These are phyloP conservation scores for Phytophthora ohioensis DNA, from an alignment of 352 stramenopile genomes.

Conservation along the genomic window DNA sequence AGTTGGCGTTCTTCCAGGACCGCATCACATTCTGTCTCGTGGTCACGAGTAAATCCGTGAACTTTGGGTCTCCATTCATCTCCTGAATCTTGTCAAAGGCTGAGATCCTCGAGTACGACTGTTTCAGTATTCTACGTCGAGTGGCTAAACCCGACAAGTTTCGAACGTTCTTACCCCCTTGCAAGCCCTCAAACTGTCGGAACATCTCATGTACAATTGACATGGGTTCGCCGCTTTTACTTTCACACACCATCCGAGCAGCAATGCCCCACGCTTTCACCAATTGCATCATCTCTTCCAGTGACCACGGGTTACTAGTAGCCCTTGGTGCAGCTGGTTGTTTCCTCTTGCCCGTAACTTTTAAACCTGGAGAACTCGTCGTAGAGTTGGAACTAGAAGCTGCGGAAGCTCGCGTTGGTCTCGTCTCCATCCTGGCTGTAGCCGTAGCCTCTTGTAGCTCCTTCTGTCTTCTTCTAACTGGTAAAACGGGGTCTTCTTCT, in stretches of 20 bases:
- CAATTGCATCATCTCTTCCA: constrained; percentile 39
- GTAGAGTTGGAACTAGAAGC: not conserved
- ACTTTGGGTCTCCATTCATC: constrained; percentile 39
- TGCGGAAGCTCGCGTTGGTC: constrained; percentile 12
- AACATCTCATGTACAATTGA: constrained; percentile 47
- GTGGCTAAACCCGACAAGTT: constrained; percentile 42
- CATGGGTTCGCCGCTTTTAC: constrained; percentile 17
- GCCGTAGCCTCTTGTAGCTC: constrained; percentile 14
- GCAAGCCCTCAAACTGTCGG: constrained; percentile 36
- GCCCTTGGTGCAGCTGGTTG: not conserved
- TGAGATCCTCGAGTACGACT: constrained; percentile 37
- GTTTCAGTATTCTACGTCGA: constrained; percentile 41
- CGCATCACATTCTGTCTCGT: constrained; percentile 34
- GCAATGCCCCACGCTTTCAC: constrained; percentile 42
- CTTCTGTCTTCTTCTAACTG: constrained; percentile 13
- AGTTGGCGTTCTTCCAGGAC: constrained; percentile 48
- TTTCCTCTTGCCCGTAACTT: constrained; percentile 15
- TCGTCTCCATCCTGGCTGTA: constrained; percentile 11
- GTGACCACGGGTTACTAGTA: constrained; percentile 35
- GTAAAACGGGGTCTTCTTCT: constrained; percentile 16
- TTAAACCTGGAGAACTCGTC: not conserved
- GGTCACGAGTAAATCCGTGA: constrained; percentile 25
- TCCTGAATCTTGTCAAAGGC: constrained; percentile 48
- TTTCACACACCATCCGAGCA: constrained; percentile 29
- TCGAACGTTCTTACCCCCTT: constrained; percentile 24